phyloP scores from a whole-genome alignment of 78 protist genomes.

The Dictyostelium brefeldianum region DNA sequence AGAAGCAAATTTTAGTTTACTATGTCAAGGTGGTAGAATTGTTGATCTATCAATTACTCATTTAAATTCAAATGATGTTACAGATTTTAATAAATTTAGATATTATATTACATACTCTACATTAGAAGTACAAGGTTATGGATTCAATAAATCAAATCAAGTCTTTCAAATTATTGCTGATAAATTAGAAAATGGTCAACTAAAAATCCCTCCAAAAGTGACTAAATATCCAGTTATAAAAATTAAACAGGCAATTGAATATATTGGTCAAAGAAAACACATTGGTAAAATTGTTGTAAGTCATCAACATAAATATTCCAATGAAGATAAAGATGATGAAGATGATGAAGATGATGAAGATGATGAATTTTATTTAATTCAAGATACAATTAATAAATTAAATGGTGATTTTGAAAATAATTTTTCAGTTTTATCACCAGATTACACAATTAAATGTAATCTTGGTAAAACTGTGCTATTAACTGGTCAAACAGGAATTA shows the following conservation, averaged over 20 bases:
- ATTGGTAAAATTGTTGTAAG: constrained; percentile 66
- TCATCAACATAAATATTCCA: not conserved
- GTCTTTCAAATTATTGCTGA: constrained; percentile 21
- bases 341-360: not conserved
- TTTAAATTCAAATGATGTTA: constrained; percentile 2
- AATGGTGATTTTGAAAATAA: not conserved
- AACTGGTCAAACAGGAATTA: constrained; percentile 49
- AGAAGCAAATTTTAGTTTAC: constrained; percentile 31
- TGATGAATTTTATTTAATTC: not conserved
- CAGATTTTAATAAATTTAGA: constrained; percentile 37
- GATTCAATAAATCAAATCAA: constrained; percentile 6
- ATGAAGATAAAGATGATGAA: no score
- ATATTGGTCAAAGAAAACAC: constrained; percentile 35
- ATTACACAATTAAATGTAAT: not conserved
- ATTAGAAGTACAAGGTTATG: constrained; percentile 13
- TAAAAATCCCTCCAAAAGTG: constrained; percentile 31
- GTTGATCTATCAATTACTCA: constrained; percentile 66
- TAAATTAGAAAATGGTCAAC: constrained; percentile 1
- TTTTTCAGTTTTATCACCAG: not conserved
- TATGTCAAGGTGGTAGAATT: constrained; percentile 65
- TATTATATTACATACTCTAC: not conserved
- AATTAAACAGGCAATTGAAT: constrained; percentile 46
- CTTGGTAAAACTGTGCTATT: constrained; percentile 5
- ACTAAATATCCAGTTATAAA: constrained; percentile 15
- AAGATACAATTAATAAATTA: not conserved